Base-by-base conservation (phyloP, 371 early-diverging fungal species). In the Capniomyces stellatus region DNA sequence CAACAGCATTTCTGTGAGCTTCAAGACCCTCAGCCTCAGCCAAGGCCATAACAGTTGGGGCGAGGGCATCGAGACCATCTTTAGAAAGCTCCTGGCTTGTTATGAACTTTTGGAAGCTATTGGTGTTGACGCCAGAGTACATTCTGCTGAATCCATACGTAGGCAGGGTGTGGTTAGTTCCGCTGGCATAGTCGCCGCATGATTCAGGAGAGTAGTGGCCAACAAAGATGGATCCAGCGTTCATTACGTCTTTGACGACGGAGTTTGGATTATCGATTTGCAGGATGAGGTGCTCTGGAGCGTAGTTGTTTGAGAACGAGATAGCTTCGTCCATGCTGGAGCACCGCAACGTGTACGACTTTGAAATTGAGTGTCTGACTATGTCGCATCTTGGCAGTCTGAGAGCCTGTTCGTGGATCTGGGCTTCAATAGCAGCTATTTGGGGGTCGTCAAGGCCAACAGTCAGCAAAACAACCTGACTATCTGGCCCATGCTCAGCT, bases 131-230 rank as follows among this genome's bases (percentile, higher is more conserved):
- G 40, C 98, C 98, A 58, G 90, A 88, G 71, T 95, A 93, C 91
- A 94, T 93, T 53, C 85, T 75, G 15, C 96, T 85, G 64, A 88
- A 97, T 23, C 98, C 98, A 64, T 97, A 95, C 0, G 96, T 95
- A 15, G 98, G 98, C 53, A 95, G 73, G 0, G 98, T 95, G 72
- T 97, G 98, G 77, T 95, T 97, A n/a, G 98, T 97, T 51, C 98
- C 98, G 0, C 92, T 91, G 1, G 98, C 98, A 69, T 97, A 95
- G 64, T 97, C 96, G 52, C 98, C 98, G 60, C 94, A 93, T 61
- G 90, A 85, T 71, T 95, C 98, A 19, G 96, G 92, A 18, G 94
- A 89, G 63, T 82, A 97, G 44, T 76, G 78, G 0, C 98, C 98
- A 24, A 95, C 85, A 78, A 97, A 97, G 43, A 97, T 91, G 55